These are phyloP conservation scores for Backusella parvicylindrica DNA, from an alignment of 192 early-diverging fungal species.

Conservation along the genomic window DNA sequence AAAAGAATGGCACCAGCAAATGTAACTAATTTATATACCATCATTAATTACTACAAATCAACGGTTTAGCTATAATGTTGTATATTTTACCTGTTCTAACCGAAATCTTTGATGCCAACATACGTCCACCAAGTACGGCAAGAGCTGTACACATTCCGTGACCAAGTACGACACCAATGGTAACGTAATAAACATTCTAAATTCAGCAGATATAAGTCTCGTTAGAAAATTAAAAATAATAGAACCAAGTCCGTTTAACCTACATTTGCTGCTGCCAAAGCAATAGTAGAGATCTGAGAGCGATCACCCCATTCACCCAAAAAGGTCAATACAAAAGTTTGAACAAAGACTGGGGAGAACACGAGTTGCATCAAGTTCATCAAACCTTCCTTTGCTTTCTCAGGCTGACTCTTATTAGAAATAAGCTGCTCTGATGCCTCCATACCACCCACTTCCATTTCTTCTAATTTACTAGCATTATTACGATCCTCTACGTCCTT, in stretches of 20 bases:
- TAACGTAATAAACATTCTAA: slow-evolving; percentile 88
- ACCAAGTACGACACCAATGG: slow-evolving; percentile 82
- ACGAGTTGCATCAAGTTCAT: slow-evolving; percentile 72
- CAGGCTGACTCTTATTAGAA: slow-evolving; percentile 30
- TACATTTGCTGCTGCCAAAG: slow-evolving; percentile 88
- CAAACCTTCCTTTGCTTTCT: slow-evolving; percentile 46
- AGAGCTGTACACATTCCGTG: slow-evolving; percentile 90
- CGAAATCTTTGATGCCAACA: slow-evolving; percentile 82
- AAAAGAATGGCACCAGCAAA: slow-evolving; percentile 84
- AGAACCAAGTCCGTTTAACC: slow-evolving; percentile 12
- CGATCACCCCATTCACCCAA: slow-evolving; percentile 98
- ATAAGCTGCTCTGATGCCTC: slow-evolving; percentile 6
- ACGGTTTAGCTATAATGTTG: slow-evolving; percentile 17
- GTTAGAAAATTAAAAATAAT: neutral
- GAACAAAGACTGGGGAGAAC: slow-evolving; percentile 90
- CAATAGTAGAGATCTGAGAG: slow-evolving; percentile 95
- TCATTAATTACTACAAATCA: too few relatives aligned
- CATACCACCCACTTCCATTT: slow-evolving; percentile 56
- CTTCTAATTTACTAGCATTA: slow-evolving; percentile 47
- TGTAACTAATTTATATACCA: slow-evolving; percentile 75
- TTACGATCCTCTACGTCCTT: slow-evolving; percentile 69
- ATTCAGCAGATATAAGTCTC: neutral
- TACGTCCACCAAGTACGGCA: slow-evolving; percentile 91
- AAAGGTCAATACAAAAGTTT: slow-evolving; percentile 96
- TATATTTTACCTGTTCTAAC: slow-evolving; percentile 68